A percentile compares a stretch with the other conserved stretches of the same genome.
These are phyloP conservation scores for Rhytidiadelphus loreus DNA, from an alignment of 225 moss, liverwort and hornwort genomes.

Conservation along the genomic window DNA sequence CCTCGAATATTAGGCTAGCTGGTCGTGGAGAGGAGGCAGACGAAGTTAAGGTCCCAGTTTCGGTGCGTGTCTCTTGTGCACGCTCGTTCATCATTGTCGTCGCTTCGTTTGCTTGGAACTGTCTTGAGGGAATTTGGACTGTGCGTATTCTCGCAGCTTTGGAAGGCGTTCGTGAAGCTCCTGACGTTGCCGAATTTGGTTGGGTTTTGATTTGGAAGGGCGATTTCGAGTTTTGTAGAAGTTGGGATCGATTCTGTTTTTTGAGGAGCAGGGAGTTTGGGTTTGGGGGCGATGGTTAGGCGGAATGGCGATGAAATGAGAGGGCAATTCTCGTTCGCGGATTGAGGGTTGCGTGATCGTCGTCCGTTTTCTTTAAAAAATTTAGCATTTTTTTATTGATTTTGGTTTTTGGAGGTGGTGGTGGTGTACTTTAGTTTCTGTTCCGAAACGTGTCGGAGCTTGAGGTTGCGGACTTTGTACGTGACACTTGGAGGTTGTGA, in stretches of 20 bases:
- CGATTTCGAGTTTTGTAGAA: background rate
- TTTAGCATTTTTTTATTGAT: background rate
- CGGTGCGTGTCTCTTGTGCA: conserved; percentile 13
- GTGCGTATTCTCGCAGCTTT: background rate
- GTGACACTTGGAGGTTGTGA: background rate
- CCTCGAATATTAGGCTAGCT: background rate
- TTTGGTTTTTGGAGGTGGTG: background rate
- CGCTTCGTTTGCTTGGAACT: background rate
- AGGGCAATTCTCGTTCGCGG: conserved; percentile 3
- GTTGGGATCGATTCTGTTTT: background rate
- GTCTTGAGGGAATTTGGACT: background rate
- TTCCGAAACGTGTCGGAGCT: background rate
- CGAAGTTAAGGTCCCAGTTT: background rate
- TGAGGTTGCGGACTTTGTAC: background rate
- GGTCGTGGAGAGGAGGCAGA: background rate
- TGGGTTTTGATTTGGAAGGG: background rate
- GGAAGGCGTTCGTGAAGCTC: background rate
- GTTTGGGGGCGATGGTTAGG: background rate
- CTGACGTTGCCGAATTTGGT: background rate
- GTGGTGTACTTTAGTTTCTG: background rate
- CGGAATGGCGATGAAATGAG: background rate
- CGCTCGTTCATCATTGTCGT: background rate
- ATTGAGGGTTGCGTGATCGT: background rate
- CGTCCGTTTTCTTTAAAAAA: background rate
- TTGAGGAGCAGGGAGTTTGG: background rate